phyloP scores from a whole-genome alignment of 2,329 filamentous ascomycete genomes.

The Aspergillus clavatus region DNA sequence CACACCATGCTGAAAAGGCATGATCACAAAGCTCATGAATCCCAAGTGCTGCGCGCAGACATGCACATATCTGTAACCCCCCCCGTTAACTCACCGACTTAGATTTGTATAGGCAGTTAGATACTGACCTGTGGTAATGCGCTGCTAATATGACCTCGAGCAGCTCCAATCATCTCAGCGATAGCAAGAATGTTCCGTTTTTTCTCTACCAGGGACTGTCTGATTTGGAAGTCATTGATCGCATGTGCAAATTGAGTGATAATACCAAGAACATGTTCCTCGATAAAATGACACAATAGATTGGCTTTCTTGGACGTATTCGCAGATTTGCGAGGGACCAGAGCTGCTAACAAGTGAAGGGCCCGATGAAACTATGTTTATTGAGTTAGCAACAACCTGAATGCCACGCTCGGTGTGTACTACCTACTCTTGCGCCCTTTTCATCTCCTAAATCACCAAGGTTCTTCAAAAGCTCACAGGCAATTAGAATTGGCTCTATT shows the following conservation, averaged over 20 bases:
- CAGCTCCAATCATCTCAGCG: slow-evolving; percentile 78
- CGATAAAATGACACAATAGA: slow-evolving; percentile 68
- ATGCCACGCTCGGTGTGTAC: not conserved
- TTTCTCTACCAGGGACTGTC: slow-evolving; percentile 62
- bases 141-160: slow-evolving; percentile 66
- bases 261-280: slow-evolving; percentile 78
- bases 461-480: slow-evolving; percentile 75
- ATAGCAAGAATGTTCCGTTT: slow-evolving; percentile 74
- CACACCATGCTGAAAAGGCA: slow-evolving; percentile 79
- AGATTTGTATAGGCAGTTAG: not conserved
- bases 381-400: slow-evolving; percentile 6
- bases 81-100: slow-evolving; percentile 7
- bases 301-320: slow-evolving; percentile 49
- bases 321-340: slow-evolving; percentile 48
- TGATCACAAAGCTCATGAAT: slow-evolving; percentile 68
- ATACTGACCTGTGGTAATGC: slow-evolving; percentile 74
- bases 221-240: slow-evolving; percentile 63
- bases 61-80: slow-evolving; percentile 71
- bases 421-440: slow-evolving; percentile 53
- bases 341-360: slow-evolving; percentile 46
- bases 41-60: slow-evolving; percentile 75
- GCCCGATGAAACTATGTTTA: slow-evolving; percentile 45
- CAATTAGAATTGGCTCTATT: slow-evolving; percentile 68
- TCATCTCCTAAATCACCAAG: slow-evolving; percentile 62
- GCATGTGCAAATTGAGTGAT: slow-evolving; percentile 75